Base-by-base conservation (phyloP, 2,329 filamentous ascomycete species). In the Aspergillus sp. region DNA sequence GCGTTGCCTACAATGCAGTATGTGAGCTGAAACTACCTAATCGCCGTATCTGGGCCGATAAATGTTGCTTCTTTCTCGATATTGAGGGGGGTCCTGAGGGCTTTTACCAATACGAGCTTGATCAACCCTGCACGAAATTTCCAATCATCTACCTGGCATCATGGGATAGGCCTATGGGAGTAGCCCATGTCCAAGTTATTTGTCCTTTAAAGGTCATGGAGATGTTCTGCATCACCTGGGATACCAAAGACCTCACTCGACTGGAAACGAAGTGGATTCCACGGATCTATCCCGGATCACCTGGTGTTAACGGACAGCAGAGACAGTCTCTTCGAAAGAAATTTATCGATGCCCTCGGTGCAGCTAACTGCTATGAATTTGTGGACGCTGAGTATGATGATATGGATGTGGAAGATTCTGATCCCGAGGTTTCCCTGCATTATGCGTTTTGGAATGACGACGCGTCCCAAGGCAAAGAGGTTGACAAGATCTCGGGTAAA, bases 61-160 rank as follows among this genome's bases (percentile, higher is more conserved):
- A 53, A 43, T 67, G 65, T 41, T 58, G 55, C n/a, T 54, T 67
- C 30, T 43, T 45, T 15, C 44, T 67, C 23, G 48, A 56, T 30
- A 30, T 67, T 12, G 52, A 65, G 35, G 64, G 63, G 5, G 65
- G 63, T 1, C 64, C 63, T 15, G 53, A 59, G 1, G 59, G 60
- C 7, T 48, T 48, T 7, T 67, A 57, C 33, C 45, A 47, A 12
- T 57, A 52, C 43, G 45, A 55, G 9, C 44, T 64, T 5, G 47
- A 53, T 10, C 23, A 51, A 1, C 43, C 52, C 4, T 38, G 44
- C 4, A 41, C 35, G 5, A 32, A 43, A 3, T 39, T 61, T 17
- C 52, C 56, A 19, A 50, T 51, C 9, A 55, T 67, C 15, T 35
- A 53, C 17, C 49, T 67, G 5, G 25, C 50, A 4, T 27, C 48